phyloP scores from a whole-genome alignment of 2,329 filamentous ascomycete genomes.

The Pseudomassariella vexata region DNA sequence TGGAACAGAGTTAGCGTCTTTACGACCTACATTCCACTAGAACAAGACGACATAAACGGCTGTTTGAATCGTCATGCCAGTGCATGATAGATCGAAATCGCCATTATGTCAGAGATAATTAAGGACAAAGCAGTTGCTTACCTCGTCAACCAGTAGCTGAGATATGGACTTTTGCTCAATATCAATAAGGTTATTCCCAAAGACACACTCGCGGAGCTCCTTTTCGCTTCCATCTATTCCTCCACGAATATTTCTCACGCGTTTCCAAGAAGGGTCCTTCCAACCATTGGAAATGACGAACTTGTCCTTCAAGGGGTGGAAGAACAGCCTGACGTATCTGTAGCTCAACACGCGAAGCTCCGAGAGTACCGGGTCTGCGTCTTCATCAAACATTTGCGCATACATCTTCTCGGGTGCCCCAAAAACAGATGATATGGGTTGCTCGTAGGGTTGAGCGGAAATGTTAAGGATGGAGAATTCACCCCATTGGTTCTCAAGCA shows the following conservation, averaged over 20 bases:
- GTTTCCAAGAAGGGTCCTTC: slow-evolving; percentile 89
- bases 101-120: no score
- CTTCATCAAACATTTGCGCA: slow-evolving; percentile 50
- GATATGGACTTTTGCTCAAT: slow-evolving; percentile 83
- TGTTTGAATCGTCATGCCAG: no score
- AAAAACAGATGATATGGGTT: slow-evolving; percentile 57
- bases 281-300: slow-evolving; percentile 83
- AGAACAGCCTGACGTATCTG: slow-evolving; percentile 89
- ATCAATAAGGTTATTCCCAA: slow-evolving; percentile 85
- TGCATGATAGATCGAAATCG: no score
- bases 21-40: no score
- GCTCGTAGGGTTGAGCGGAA: slow-evolving; percentile 45
- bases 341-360: slow-evolving; percentile 79
- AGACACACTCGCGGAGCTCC: slow-evolving; percentile 74
- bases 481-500: slow-evolving; percentile 96
- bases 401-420: slow-evolving; percentile 58
- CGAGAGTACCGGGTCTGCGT: slow-evolving; percentile 72
- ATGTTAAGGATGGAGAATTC: slow-evolving; percentile 78
- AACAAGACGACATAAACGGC: no score
- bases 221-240: slow-evolving; percentile 89
- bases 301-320: slow-evolving; percentile 81
- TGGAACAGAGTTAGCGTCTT: no score
- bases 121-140: no score
- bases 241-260: slow-evolving; percentile 65
- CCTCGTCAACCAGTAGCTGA: slow-evolving; percentile 85